Percentiles rank a stretch among this genome's conserved stretches.
These are phyloP conservation scores for Rhytidiadelphus loreus DNA, from an alignment of 225 moss, liverwort and hornwort species.

Conservation along the genomic window DNA sequence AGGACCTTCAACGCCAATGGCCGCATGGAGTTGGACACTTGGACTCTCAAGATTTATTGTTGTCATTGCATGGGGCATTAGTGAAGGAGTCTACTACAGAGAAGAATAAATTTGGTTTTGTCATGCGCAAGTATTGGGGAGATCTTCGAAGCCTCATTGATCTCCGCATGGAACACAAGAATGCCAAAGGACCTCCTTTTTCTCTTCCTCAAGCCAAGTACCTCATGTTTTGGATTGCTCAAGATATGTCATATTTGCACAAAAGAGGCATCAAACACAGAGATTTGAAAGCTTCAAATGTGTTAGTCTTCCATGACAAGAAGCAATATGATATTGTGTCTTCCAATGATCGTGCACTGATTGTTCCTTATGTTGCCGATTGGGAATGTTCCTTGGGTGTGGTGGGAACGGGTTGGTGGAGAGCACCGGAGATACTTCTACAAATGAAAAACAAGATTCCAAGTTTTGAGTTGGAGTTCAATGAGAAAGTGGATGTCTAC, in stretches of 20 bases:
- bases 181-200: background rate
- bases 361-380: fast-evolving
- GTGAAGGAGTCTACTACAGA: fast-evolving
- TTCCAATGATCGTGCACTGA: background rate
- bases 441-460: background rate
- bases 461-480: background rate
- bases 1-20: background rate
- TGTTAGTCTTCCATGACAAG: fast-evolving
- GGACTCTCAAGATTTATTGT: fast-evolving
- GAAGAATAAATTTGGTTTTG: background rate
- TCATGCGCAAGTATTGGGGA: fast-evolving
- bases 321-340: fast-evolving
- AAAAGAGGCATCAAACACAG: fast-evolving
- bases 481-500: background rate
- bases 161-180: background rate
- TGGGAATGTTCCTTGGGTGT: fast-evolving
- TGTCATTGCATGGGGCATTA: background rate
- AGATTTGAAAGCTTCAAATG: background rate
- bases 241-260: fast-evolving
- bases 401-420: background rate
- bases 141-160: background rate
- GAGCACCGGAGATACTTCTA: background rate
- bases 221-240: fast-evolving
- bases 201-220: background rate
- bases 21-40: fast-evolving